Base-by-base conservation (phyloP, 129 eudicot species). In the Artemisia argyi region DNA sequence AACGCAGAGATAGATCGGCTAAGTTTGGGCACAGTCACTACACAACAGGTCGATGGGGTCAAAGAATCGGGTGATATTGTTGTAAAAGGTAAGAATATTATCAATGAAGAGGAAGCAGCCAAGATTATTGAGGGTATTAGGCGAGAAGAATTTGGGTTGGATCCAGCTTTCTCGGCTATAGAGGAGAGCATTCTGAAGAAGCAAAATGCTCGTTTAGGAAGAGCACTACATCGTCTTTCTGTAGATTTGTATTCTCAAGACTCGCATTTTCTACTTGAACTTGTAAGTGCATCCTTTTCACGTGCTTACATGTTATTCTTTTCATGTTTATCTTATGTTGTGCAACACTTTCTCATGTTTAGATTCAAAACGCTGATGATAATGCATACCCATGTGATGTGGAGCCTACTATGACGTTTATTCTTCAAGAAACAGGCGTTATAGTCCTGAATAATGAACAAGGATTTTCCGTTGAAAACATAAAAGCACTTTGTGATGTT, bases 351-450 rank as follows among this genome's bases (percentile, higher is more conserved):
- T 44, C 50, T 51, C 68, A 42, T 74, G 39, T 30, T 19, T 75
- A 92, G 97, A 89, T 94, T 65, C 98, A 94, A 72, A 94, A 94
- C 86, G 98, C 98, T 54, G 98, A 94, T 88, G 98, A 94, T 72
- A 94, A 94, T 84, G 76, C 75, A 72, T 94, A 94, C 72, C 88
- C 87, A 0, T 66, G 78, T 60, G 64, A 78, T 16, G 93, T 85
- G 76, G 96, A 90, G 73, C 98, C 98, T 19, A 90, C 96, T 85
- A 58, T 94, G 22, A 82, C 83, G 28, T 94, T 94, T 73, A 86
- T 94, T 68, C 98, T 94, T 71, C 81, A 69, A 64, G 85, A 94
- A 50, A 69, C 56, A 69, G 84, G 97, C 60, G 88, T 94, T 69
- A 47, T 88, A 76, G 86, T 94, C 61, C 75, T 94, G 52, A 94